These are phyloP conservation scores for Aspergillus persii DNA, from an alignment of 2,329 filamentous ascomycete species.

Conservation along the genomic window DNA sequence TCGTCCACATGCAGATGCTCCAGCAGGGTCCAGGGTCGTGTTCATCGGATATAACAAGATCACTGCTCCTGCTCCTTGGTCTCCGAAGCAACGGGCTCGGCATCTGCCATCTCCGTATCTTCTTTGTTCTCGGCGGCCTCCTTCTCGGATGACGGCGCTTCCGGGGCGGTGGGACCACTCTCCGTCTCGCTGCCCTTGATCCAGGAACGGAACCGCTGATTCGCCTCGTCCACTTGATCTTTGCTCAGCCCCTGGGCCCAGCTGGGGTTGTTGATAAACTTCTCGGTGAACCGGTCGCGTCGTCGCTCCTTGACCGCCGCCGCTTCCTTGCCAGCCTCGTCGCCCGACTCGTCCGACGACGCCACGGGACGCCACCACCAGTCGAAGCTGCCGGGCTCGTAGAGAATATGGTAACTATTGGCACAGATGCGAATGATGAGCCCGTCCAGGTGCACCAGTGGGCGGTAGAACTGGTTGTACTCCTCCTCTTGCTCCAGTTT, in stretches of 20 bases:
- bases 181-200: conserved; percentile 34
- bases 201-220: conserved; percentile 49
- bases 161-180: conserved; percentile 14
- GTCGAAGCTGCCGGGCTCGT: conserved; percentile 67
- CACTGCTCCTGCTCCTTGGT: conserved; percentile 14
- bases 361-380: conserved; percentile 59
- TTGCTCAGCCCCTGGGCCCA: conserved; percentile 52
- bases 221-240: conserved; percentile 49
- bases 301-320: conserved; percentile 41
- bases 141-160: conserved; percentile 15
- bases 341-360: conserved; percentile 27
- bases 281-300: conserved; percentile 50
- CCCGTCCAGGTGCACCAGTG: conserved; percentile 63
- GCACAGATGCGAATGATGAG: conserved; percentile 72
- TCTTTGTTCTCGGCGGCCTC: conserved; percentile 19
- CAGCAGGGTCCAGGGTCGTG: no score
- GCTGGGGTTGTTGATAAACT: conserved; percentile 52
- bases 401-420: conserved; percentile 77
- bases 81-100: conserved; percentile 23
- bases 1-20: no score
- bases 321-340: conserved; percentile 36
- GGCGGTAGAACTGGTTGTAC: conserved; percentile 55
- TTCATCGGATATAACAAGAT: no score
- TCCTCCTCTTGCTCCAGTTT: conserved; percentile 61
- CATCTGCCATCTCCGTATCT: conserved; percentile 38